Percentiles rank a stretch among this genome's conserved stretches.
phyloP scores from a whole-genome alignment of 2,329 filamentous ascomycete species.

The Decorospora gaudefroyi region DNA sequence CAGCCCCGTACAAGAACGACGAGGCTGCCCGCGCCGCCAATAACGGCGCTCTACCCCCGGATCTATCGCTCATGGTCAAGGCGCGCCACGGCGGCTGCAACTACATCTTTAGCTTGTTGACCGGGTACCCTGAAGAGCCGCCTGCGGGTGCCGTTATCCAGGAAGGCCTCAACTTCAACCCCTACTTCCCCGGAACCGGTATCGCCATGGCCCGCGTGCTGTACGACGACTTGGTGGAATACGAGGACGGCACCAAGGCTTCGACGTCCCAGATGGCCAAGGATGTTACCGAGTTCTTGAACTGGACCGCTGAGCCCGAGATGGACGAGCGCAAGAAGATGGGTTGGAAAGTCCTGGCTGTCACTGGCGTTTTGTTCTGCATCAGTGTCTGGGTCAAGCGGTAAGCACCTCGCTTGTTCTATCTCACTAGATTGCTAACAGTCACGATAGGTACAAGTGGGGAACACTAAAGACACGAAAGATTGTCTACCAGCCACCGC shows the following conservation, averaged over 20 bases:
- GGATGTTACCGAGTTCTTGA: conserved; percentile 97
- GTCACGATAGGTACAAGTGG: conserved; percentile 80
- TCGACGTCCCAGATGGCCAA: conserved; percentile 99
- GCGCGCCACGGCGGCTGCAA: conserved; percentile 95
- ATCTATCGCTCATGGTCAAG: conserved; percentile 98
- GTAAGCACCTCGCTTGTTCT: conserved; percentile 42
- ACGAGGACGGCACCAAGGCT: conserved; percentile 93
- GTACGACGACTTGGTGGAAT: conserved; percentile 96
- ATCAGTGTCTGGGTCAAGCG: conserved; percentile 97
- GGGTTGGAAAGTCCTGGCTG: conserved; percentile 92
- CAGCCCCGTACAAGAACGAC: conserved; percentile 96
- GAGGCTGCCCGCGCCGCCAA: conserved; percentile 97
- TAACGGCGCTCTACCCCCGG: conserved; percentile 95
- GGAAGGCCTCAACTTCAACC: conserved; percentile 98
- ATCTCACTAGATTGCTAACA: conserved; percentile 32
- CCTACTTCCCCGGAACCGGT: conserved; percentile 98
- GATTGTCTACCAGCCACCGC: conserved; percentile 81
- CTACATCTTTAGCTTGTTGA: conserved; percentile 97
- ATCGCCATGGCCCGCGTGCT: conserved; percentile 99
- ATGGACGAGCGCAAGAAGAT: conserved; percentile 99
- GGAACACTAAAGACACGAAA: conserved; percentile 93
- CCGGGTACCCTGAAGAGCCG: conserved; percentile 94
- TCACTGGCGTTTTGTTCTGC: conserved; percentile 77
- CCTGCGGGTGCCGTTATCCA: conserved; percentile 85
- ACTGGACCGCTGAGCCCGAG: conserved; percentile 98